Evolutionary conservation across 2,329 filamentous ascomycete species (phyloP), one percentile per base, ranked within the genome.

Genomic region (Keithomyces neogunnii): DNA sequence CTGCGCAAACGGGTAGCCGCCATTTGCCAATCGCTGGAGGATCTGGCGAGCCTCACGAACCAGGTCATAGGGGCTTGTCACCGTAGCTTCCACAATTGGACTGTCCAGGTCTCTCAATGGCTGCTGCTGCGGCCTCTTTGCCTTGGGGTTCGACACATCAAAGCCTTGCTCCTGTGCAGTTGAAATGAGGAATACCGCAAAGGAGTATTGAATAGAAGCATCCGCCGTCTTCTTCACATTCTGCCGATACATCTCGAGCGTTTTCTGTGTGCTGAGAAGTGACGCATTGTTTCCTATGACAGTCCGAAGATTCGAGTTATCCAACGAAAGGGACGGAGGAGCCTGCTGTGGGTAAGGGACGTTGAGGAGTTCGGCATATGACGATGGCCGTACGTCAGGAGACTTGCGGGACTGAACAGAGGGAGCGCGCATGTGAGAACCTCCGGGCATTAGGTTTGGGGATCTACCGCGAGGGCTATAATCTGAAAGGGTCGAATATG

Each of bases 211-310:
- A 35, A 95, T 88, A 3, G 87, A 85, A 13, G 85, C 78, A 67
- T 96, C 90, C 56, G 87, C 93, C 3, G 93, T 95, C 74, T 99
- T 99, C 73, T 96, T 97, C 53, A 96, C 89, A 63, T 97, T 99
- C 51, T 86, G 85, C 44, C 92, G 82, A 68, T 99, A 99, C 92
- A 97, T 96, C 51, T 97, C 91, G 47, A 99, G 80, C 2, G 93
- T 99, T 71, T 97, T 91, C 64, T 92, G 88, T 35, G 89, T 86
- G 62, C 89, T 91, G 32, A 99, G 79, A 10, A 99, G 77, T 26
- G 91, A 96, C 3, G 92, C 92, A 71, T 95, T 95, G 63, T 82
- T 86, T 44, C 93, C 93, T 29, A 99, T 84, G 13, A 81, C 84
- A 51, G 78, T 83, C 54, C 89, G 85, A 47, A 99, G 73, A 56